phyloP scores from a whole-genome alignment of 176 grass and related monocot genomes.

The Alloteropsis semialata region DNA sequence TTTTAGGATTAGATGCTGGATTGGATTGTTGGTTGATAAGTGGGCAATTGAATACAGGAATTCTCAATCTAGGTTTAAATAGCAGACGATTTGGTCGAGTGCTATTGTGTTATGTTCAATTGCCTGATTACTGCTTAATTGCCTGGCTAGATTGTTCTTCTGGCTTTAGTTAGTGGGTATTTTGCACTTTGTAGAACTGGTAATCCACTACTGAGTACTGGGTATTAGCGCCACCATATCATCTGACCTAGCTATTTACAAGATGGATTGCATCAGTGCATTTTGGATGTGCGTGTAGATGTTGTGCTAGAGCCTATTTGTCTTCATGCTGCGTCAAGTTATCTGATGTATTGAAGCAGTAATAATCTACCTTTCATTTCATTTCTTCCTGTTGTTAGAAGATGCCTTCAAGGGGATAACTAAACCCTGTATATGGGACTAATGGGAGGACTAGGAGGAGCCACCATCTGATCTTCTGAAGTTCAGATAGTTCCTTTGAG shows the following conservation, averaged over 20 bases:
- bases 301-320: not conserved
- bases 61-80: not conserved
- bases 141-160: not conserved
- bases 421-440: not conserved
- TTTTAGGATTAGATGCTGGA: not conserved
- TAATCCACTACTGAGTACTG: not conserved
- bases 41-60: not conserved
- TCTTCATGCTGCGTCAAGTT: not conserved
- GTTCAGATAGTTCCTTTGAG: not conserved
- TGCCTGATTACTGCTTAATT: not conserved
- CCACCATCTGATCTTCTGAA: not conserved
- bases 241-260: conserved; percentile 4
- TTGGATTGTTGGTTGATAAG: not conserved
- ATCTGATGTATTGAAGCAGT: not conserved
- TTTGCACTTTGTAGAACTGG: not conserved
- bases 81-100: not conserved
- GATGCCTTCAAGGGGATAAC: not conserved
- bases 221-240: not conserved
- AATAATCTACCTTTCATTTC: not conserved
- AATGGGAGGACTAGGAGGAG: not conserved
- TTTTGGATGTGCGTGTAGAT: not conserved
- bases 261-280: not conserved
- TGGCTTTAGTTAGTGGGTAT: not conserved
- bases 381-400: not conserved
- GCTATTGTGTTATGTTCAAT: not conserved